phyloP scores from a whole-genome alignment of 1,284 basidiomycete genomes.

The Ceratobasidium sp. region DNA sequence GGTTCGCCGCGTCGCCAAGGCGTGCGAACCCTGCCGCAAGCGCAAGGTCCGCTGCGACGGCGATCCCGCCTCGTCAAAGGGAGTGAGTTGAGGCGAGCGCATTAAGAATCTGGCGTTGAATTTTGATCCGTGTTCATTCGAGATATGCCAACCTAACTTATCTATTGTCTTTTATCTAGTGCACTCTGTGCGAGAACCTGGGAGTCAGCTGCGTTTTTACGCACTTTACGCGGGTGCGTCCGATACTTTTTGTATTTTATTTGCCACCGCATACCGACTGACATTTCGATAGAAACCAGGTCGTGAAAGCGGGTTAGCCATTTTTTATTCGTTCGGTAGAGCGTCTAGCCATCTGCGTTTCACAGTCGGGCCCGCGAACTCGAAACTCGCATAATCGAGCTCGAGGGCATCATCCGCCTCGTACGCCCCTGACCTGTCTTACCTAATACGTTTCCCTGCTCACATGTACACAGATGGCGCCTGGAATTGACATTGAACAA shows the following conservation, averaged over 20 bases:
- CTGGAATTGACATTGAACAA: slow-evolving; percentile 34
- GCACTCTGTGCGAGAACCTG: slow-evolving; percentile 25
- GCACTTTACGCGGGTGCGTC: slow-evolving; percentile 29
- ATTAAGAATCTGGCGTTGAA: background rate
- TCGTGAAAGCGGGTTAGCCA: slow-evolving; percentile 26
- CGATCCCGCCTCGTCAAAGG: slow-evolving; percentile 8
- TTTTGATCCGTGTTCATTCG: background rate
- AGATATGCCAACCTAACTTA: background rate
- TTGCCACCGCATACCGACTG: background rate
- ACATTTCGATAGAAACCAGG: slow-evolving; percentile 23
- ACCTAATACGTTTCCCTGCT: slow-evolving; percentile 9
- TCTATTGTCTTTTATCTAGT: background rate
- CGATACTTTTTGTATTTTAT: background rate
- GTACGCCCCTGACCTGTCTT: slow-evolving; percentile 11
- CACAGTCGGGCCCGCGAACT: slow-evolving; percentile 20
- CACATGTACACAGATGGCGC: slow-evolving; percentile 5
- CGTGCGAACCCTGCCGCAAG: slow-evolving; percentile 25
- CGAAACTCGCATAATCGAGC: slow-evolving; percentile 32
- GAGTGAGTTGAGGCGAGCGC: background rate
- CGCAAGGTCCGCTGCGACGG: slow-evolving; percentile 30
- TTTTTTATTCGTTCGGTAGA: too few relatives aligned
- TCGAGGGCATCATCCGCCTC: slow-evolving; percentile 35
- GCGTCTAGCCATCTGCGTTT: too few relatives aligned
- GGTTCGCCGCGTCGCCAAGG: slow-evolving; percentile 29
- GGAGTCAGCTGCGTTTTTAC: slow-evolving; percentile 29